A percentile compares a stretch with the other conserved stretches of the same genome.
Evolutionary conservation across 106 monocot genomes (phyloP).

Genomic region (Apostasia shenzhenica): DNA sequence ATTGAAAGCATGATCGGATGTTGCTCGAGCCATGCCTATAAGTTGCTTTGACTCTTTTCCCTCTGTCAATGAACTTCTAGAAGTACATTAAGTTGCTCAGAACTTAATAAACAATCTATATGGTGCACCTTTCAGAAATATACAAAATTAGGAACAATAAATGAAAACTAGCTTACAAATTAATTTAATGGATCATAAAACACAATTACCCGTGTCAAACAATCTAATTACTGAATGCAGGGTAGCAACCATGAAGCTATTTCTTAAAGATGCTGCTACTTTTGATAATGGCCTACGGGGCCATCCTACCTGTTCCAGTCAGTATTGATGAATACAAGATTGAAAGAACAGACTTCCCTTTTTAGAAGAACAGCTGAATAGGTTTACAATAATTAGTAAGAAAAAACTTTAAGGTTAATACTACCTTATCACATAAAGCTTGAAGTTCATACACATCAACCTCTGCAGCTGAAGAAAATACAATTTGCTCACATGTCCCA

Average conservation of each 20-base stretch:
- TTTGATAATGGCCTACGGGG: constrained; percentile 82
- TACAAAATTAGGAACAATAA: too few species aligned
- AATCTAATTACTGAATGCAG: constrained; percentile 56
- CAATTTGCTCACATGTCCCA: constrained; percentile 74
- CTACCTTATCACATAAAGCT: constrained; percentile 90
- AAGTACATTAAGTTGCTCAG: constrained; percentile 71
- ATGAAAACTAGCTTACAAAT: too few species aligned
- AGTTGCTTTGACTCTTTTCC: constrained; percentile 68
- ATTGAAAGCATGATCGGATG: constrained; percentile 98
- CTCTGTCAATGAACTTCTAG: constrained; percentile 77
- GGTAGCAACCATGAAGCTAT: constrained; percentile 94
- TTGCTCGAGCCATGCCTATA: constrained; percentile 97
- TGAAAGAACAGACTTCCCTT: background rate
- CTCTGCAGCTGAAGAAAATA: constrained; percentile 92
- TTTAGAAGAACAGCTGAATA: background rate
- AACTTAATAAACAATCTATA: constrained; percentile 23
- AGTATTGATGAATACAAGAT: background rate
- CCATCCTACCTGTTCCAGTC: constrained; percentile 78
- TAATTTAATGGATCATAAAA: too few species aligned
- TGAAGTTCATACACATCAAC: constrained; percentile 94
- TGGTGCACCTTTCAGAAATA: too few species aligned
- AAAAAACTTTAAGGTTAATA: too few species aligned
- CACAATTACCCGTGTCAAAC: constrained; percentile 46
- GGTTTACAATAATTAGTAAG: too few species aligned
- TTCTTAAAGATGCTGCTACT: constrained; percentile 79